Evolutionary conservation across 148 eudicot species (phyloP).

Genomic region (Diospyros lotus): DNA sequence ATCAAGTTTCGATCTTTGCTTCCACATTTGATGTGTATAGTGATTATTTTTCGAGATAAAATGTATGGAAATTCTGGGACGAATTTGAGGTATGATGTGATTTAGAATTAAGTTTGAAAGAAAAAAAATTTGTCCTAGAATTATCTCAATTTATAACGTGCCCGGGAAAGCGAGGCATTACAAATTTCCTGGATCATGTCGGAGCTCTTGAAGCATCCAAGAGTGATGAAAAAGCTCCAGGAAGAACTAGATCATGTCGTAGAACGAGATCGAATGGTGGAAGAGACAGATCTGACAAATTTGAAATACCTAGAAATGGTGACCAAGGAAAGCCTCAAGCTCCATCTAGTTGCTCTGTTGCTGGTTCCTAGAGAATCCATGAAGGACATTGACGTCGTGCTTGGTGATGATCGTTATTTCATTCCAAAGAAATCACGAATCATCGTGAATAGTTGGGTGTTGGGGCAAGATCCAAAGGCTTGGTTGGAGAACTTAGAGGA

Average conservation of each 20-base stretch:
- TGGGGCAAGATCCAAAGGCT: conserved; percentile 47
- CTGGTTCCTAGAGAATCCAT: conserved; percentile 59
- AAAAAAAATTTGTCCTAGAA: too few species aligned
- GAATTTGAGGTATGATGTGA: too few species aligned
- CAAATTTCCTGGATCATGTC: conserved; percentile 64
- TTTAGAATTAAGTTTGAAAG: too few species aligned
- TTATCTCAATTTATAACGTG: too few species aligned
- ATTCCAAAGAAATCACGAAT: conserved; percentile 44
- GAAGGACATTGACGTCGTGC: conserved; percentile 16
- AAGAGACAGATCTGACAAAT: conserved; percentile 40
- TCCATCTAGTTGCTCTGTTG: conserved; percentile 53
- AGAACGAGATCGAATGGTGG: conserved; percentile 25
- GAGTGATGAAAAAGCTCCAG: conserved; percentile 43
- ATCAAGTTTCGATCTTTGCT: too few species aligned
- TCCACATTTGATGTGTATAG: too few species aligned
- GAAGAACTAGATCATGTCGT: conserved; percentile 36
- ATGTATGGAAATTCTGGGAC: too few species aligned
- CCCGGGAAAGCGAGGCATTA: too few species aligned
- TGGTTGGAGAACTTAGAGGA: conserved; percentile 46
- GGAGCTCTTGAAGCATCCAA: conserved; percentile 43
- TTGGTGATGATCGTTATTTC: conserved; percentile 25
- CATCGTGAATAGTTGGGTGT: conserved; percentile 53
- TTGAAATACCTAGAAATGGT: conserved; percentile 46
- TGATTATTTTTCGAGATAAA: too few species aligned
- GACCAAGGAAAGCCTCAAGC: conserved; percentile 46